A percentile compares a stretch with the other conserved stretches of the same genome.
phyloP scores from a whole-genome alignment of 179 eudicot genomes.

The Camellia oleifera region DNA sequence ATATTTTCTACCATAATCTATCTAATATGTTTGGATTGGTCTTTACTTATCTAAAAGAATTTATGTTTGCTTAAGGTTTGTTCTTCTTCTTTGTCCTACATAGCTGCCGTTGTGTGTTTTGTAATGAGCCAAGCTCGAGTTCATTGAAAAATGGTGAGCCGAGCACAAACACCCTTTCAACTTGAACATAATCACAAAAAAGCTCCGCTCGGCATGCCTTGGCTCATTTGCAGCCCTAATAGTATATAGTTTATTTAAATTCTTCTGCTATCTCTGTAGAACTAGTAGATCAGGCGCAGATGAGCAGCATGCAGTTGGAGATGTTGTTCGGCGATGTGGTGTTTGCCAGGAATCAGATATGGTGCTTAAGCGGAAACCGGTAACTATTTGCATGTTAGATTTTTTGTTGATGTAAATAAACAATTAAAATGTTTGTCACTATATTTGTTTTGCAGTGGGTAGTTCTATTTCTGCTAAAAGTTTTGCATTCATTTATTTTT shows the following conservation, averaged over 20 bases:
- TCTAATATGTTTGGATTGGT: not conserved
- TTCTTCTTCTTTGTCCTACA: not conserved
- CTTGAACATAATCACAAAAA: not conserved
- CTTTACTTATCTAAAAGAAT: not conserved
- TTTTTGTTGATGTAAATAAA: not conserved
- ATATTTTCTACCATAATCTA: not conserved
- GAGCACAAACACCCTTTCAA: not conserved
- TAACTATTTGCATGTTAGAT: slow-evolving; percentile 21
- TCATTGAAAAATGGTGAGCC: not conserved
- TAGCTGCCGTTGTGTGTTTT: not conserved
- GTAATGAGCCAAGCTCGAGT: not conserved
- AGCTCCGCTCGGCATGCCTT: not conserved
- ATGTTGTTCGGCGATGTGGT: slow-evolving; percentile 62
- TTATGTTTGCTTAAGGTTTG: not conserved
- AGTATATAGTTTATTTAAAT: not conserved
- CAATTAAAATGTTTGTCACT: not conserved
- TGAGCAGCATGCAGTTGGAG: slow-evolving; percentile 62
- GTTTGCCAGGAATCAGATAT: slow-evolving; percentile 78
- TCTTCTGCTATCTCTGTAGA: slow-evolving; percentile 35
- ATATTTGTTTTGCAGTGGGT: not conserved
- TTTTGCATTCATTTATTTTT: not conserved
- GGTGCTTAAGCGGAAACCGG: slow-evolving; percentile 84
- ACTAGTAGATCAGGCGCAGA: slow-evolving; percentile 53
- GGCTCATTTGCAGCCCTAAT: not conserved
- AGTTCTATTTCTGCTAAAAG: not conserved